Evolutionary conservation across 2,329 filamentous ascomycete species (phyloP), one percentile per base, ranked within the genome.

Genomic region (Venturiaceae sp.): DNA sequence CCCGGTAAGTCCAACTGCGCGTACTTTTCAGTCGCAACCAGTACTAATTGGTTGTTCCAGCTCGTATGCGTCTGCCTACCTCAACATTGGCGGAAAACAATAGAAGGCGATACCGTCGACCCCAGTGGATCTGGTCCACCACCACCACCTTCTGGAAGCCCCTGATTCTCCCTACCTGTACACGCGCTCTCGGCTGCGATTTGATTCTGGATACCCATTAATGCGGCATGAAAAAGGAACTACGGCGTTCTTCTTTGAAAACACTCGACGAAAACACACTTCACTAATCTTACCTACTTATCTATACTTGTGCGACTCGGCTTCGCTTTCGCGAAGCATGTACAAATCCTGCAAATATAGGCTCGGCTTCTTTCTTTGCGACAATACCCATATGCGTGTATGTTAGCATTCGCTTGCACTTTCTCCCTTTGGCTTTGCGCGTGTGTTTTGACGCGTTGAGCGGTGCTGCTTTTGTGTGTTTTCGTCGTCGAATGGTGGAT

Each of bases 51-150:
- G 13, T 5, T 30, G 9, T 7, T n/a, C 28, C 21, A 72, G 47
- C 80, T 99, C 62, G 92, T 99, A 54, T 99, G 92, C 69, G 90
- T 97, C 44, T 97, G 94, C 72, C 77, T 96, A 33, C 94, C 92
- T 28, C 89, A 96, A 68, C 92, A 96, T 72, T 99, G 92, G 92
- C 85, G 86, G 68, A 96, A 94, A 75, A 97, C 92, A 1, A 95
- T 97, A 65, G 92, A 97, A 63, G 90, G 91, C 60, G 92, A 96
- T 67, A 36, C 36, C n/a, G n/a, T 52, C 11, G 52, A 53, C 34
- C 32, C 52, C n/a, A 53, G 52, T 30, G 52, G 32, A 53, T 53
- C 52, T 14, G 32, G 21, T 23, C 13, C 11, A 8, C 32, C n/a
- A 23, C 52, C 52, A 34, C n/a, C 52, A n/a, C n/a, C n/a, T n/a